These are phyloP conservation scores for Fusarium keratoplasticum DNA, from an alignment of 2,329 filamentous ascomycete species.

Conservation along the genomic window DNA sequence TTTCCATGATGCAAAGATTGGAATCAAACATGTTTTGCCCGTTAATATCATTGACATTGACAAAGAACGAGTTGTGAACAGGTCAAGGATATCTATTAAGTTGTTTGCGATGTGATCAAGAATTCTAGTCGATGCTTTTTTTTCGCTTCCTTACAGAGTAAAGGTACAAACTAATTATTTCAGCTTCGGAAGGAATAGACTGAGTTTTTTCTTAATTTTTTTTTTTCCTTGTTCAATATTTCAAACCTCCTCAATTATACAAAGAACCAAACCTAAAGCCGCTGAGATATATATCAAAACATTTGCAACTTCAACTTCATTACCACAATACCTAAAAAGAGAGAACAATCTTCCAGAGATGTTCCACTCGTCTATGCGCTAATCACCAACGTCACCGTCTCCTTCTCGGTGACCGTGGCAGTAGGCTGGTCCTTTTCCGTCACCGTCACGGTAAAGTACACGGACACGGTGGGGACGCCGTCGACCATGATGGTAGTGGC, in stretches of 20 bases:
- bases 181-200: neutral
- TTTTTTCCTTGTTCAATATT: neutral
- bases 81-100: neutral
- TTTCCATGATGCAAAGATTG: slow-evolving; percentile 10
- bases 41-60: slow-evolving; percentile 12
- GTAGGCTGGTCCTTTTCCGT: slow-evolving; percentile 48
- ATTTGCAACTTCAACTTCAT: slow-evolving; percentile 26
- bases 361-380: slow-evolving; percentile 23
- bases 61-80: slow-evolving; percentile 7
- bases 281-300: neutral
- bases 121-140: neutral
- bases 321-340: slow-evolving; percentile 29
- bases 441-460: slow-evolving; percentile 53
- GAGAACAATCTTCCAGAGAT: neutral
- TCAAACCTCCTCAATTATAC: neutral
- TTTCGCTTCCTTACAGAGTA: neutral
- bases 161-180: neutral
- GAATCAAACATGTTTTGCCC: slow-evolving; percentile 8
- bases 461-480: slow-evolving; percentile 51
- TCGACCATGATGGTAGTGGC: slow-evolving; percentile 44
- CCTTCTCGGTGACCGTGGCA: slow-evolving; percentile 50
- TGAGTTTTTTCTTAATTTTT: neutral
- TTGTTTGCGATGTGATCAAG: too few relatives aligned
- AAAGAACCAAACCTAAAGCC: neutral
- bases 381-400: slow-evolving; percentile 49